Conservation (phyloP, 2,329 filamentous ascomycete genomes). For the Calycina herbarum region DNA sequence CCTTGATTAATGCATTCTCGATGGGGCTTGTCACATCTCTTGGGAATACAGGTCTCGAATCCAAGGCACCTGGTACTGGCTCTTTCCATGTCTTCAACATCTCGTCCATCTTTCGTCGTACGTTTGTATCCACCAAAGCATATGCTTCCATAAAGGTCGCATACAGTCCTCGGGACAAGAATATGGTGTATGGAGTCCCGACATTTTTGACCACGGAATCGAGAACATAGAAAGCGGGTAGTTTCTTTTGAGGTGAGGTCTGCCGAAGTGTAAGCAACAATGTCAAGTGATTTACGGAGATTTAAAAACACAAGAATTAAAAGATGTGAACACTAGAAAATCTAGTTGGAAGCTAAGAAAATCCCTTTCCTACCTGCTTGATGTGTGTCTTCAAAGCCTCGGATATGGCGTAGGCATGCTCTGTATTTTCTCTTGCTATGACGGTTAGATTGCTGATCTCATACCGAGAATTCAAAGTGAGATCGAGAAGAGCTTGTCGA, state of each 20-base stretch:
- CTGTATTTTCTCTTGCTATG: constrained; percentile 96
- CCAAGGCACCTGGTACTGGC: constrained; percentile 88
- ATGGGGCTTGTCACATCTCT: constrained; percentile 85
- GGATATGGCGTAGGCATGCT: constrained; percentile 91
- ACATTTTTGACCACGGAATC: constrained; percentile 99
- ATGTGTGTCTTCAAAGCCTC: constrained; percentile 91
- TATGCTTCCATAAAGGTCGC: constrained; percentile 97
- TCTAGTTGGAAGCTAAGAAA: constrained; percentile 32
- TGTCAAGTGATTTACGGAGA: constrained; percentile 25
- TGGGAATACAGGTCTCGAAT: constrained; percentile 88
- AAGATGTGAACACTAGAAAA: constrained; percentile 21
- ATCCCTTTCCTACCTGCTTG: constrained; percentile 70
- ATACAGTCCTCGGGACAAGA: constrained; percentile 88
- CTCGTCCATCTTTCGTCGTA: constrained; percentile 90
- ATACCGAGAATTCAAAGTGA: constrained; percentile 86
- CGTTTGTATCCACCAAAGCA: constrained; percentile 77
- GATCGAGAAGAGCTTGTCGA: constrained; percentile 86
- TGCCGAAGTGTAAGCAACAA: constrained; percentile 44
- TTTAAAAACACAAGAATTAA: constrained; percentile 6
- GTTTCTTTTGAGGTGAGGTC: constrained; percentile 84
- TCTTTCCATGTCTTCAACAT: constrained; percentile 99
- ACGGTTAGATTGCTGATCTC: constrained; percentile 97
- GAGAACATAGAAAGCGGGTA: constrained; percentile 94
- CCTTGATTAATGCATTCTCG: constrained; percentile 90
- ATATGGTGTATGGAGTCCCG: constrained; percentile 93